Evolutionary conservation across 805 yeast species (phyloP).

Genomic region (Candida manassasensis): DNA sequence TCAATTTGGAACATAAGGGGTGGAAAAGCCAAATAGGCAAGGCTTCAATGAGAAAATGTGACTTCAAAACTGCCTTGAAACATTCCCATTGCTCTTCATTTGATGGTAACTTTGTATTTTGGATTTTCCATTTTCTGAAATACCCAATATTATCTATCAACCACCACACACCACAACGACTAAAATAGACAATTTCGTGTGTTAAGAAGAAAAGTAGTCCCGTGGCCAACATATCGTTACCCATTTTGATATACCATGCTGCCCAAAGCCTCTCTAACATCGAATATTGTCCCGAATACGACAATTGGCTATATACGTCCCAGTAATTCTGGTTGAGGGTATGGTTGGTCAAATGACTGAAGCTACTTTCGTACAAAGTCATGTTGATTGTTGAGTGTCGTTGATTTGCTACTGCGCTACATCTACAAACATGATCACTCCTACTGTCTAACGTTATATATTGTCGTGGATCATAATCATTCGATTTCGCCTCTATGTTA

Average conservation of each 20-base stretch:
- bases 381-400: no score
- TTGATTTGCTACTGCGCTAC: no score
- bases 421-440: no score
- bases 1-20: constrained; percentile 78
- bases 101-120: constrained; percentile 77
- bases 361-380: not conserved
- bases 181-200: constrained; percentile 89
- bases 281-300: constrained; percentile 1
- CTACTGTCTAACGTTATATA: not conserved
- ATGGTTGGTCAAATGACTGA: not conserved
- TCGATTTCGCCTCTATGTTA: not conserved
- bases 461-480: constrained; percentile 1
- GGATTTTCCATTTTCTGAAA: constrained; percentile 84
- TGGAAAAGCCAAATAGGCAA: constrained; percentile 97
- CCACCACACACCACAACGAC: constrained; percentile 90
- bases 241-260: constrained; percentile 76
- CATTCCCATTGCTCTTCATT: constrained; percentile 90
- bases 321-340: constrained; percentile 1
- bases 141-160: constrained; percentile 80
- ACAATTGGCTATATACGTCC: constrained; percentile 5
- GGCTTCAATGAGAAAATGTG: constrained; percentile 91
- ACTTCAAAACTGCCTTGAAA: constrained; percentile 72
- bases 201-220: constrained; percentile 77
- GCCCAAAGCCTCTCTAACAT: constrained; percentile 77
- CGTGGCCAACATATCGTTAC: constrained; percentile 87